These are phyloP conservation scores for Guyanaporus albipodus DNA, from an alignment of 768 basidiomycete species.

Conservation along the genomic window DNA sequence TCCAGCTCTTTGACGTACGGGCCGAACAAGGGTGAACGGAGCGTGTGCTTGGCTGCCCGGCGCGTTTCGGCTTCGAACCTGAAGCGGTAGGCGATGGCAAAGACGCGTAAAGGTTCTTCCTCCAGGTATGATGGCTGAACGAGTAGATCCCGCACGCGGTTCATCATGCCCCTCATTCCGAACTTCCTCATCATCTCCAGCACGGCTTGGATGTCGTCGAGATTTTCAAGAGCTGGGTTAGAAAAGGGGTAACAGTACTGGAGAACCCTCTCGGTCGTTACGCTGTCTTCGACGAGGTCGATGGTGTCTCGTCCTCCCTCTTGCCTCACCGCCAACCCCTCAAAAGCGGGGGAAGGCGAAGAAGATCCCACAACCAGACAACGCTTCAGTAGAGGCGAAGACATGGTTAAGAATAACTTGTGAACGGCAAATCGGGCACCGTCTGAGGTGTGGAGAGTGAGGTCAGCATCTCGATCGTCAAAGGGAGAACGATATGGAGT, in stretches of 20 bases:
- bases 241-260: conserved; percentile 37
- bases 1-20: conserved; percentile 35
- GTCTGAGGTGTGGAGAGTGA: conserved; percentile 41
- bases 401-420: conserved; percentile 38
- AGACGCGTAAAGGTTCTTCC: conserved; percentile 34
- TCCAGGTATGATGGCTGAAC: conserved; percentile 25
- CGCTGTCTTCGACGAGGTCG: conserved; percentile 31
- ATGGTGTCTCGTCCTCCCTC: conserved; percentile 26
- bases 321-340: conserved; percentile 20
- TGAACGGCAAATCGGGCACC: conserved; percentile 42
- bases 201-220: conserved; percentile 34
- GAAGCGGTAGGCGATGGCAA: conserved; percentile 39
- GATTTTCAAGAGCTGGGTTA: conserved; percentile 29
- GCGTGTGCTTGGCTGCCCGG: conserved; percentile 34
- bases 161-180: conserved; percentile 33
- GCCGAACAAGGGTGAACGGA: conserved; percentile 34
- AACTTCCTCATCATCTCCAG: conserved; percentile 39
- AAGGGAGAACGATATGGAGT: conserved; percentile 32
- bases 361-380: conserved; percentile 23
- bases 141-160: conserved; percentile 28
- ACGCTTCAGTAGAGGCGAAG: conserved; percentile 40
- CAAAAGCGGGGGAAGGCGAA: conserved; percentile 28
- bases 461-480: conserved; percentile 39
- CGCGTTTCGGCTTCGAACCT: conserved; percentile 31
- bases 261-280: conserved; percentile 32